A percentile compares a stretch with the other conserved stretches of the same genome.
These are phyloP conservation scores for Cunninghamia lanceolata DNA, from an alignment of 75 land plant genomes.

Conservation along the genomic window DNA sequence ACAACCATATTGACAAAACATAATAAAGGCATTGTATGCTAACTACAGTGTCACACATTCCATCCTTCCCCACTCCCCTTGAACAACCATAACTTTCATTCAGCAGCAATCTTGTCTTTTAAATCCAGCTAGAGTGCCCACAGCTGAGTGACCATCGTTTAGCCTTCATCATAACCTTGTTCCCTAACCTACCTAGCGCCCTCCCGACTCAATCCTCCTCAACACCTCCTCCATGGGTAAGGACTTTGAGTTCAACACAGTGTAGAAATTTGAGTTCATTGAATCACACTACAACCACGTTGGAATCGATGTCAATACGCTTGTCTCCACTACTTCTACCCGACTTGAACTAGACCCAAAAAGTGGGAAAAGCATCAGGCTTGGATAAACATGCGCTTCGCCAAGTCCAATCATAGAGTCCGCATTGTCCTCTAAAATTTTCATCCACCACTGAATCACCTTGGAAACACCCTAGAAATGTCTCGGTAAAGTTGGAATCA, in stretches of 20 bases:
- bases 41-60: slow-evolving; percentile 48
- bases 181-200: slow-evolving; percentile 19
- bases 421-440: neutral
- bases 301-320: slow-evolving; percentile 45
- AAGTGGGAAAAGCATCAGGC: slow-evolving; percentile 4
- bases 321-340: slow-evolving; percentile 38
- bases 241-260: slow-evolving; percentile 51
- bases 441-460: too few relatives aligned
- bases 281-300: slow-evolving; percentile 62
- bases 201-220: slow-evolving; percentile 41
- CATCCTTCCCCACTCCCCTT: slow-evolving; percentile 18
- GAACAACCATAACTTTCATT: slow-evolving; percentile 27
- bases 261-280: slow-evolving; percentile 32
- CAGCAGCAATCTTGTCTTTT: slow-evolving; percentile 52
- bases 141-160: slow-evolving; percentile 56
- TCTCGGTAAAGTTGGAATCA: too few relatives aligned
- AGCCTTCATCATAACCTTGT: slow-evolving; percentile 56
- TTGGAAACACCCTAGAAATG: too few relatives aligned
- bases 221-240: slow-evolving; percentile 31
- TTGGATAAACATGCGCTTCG: slow-evolving; percentile 16
- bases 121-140: slow-evolving; percentile 35
- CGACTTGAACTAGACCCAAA: slow-evolving; percentile 17
- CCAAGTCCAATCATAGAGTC: slow-evolving; percentile 5
- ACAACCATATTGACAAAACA: too few relatives aligned
- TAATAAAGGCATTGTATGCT: too few relatives aligned